These are phyloP conservation scores for Dictyostelium brefeldianum DNA, from an alignment of 78 protist species.

Conservation along the genomic window DNA sequence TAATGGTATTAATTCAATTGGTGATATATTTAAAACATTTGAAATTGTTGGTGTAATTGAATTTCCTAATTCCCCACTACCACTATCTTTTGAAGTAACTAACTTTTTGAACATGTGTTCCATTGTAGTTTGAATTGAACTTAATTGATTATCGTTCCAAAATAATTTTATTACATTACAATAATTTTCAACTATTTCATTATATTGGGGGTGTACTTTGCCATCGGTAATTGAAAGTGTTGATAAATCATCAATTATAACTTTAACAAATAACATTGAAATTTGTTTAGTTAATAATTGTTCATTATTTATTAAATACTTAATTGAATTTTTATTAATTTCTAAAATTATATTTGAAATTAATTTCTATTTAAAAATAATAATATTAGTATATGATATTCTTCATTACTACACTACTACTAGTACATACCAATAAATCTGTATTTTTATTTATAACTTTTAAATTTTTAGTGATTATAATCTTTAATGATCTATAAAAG, in stretches of 20 bases:
- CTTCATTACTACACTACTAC: too few relatives aligned
- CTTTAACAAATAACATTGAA: not conserved
- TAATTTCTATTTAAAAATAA: constrained; percentile 1
- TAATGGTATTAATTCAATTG: constrained; percentile 11
- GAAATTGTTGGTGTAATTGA: constrained; percentile 1
- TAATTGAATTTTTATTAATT: not conserved
- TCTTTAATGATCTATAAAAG: constrained; percentile 7
- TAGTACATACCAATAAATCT: not conserved
- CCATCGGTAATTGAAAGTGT: not conserved
- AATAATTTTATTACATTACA: not conserved
- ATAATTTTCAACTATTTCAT: not conserved
- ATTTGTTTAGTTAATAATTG: not conserved
- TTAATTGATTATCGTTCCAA: constrained; percentile 23
- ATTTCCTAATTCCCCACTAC: not conserved
- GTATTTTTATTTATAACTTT: not conserved
- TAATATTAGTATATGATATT: too few relatives aligned
- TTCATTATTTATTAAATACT: not conserved
- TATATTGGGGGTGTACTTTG: not conserved
- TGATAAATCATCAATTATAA: constrained; percentile 9
- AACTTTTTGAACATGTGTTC: not conserved
- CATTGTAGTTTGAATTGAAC: not conserved
- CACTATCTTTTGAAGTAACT: not conserved
- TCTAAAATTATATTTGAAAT: not conserved
- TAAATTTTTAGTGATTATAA: not conserved
- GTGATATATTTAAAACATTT: constrained; percentile 34